phyloP scores from a whole-genome alignment of 139 green algal genomes.

The Picochlorum sp. region DNA sequence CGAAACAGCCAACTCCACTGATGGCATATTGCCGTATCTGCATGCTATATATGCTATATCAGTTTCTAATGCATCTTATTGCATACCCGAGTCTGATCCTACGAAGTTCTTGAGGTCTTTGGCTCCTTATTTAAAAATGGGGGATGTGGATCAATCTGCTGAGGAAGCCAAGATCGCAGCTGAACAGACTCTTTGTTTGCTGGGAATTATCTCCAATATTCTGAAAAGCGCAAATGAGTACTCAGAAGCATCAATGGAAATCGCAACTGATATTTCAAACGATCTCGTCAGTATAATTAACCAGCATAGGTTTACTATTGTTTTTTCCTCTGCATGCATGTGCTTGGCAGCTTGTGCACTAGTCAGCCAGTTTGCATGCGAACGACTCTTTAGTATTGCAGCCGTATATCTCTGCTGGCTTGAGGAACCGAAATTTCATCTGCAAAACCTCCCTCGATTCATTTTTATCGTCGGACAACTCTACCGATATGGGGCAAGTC shows the following conservation, averaged over 20 bases:
- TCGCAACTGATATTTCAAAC: slow-evolving; percentile 26
- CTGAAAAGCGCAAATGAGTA: slow-evolving; percentile 21
- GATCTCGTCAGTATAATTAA: slow-evolving; percentile 46
- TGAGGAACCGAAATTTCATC: slow-evolving; percentile 2
- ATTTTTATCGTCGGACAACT: slow-evolving; percentile 65
- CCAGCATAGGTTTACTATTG: slow-evolving; percentile 26
- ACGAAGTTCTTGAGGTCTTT: slow-evolving; percentile 42
- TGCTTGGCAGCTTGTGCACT: slow-evolving; percentile 37
- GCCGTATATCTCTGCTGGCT: slow-evolving; percentile 7
- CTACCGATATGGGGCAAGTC: slow-evolving; percentile 36
- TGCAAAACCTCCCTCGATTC: slow-evolving; percentile 15
- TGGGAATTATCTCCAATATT: slow-evolving; percentile 32
- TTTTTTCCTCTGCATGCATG: slow-evolving; percentile 29
- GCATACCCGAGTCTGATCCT: slow-evolving; percentile 35
- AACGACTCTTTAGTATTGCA: slow-evolving; percentile 15
- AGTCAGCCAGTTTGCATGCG: slow-evolving; percentile 8
- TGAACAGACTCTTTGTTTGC: slow-evolving; percentile 43
- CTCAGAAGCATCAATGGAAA: not conserved
- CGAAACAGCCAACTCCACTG: not conserved
- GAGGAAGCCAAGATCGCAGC: slow-evolving; percentile 14
- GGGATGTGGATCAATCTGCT: not conserved
- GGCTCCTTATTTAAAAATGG: slow-evolving; percentile 54
- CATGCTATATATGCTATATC: slow-evolving; percentile 69
- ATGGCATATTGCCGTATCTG: slow-evolving; percentile 17
- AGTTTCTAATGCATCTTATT: slow-evolving; percentile 40